Base-by-base conservation (phyloP, 441 rosid species). In the Sinapis alba region DNA sequence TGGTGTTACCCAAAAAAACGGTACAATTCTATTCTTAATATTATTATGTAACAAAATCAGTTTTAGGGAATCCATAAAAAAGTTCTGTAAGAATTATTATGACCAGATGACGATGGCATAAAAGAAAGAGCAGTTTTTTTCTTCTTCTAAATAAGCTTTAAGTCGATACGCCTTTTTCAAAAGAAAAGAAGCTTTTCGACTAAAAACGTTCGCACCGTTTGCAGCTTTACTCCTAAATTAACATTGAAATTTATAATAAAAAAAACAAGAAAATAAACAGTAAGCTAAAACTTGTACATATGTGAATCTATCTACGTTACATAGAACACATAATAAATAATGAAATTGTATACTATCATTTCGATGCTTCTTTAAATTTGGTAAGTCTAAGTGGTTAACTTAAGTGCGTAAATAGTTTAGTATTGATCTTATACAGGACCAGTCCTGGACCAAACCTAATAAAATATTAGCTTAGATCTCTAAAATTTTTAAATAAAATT, bases 171-270 rank as follows among this genome's bases (percentile, higher is more conserved):
- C 47, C 47, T 41, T 41, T 41, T 0, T 41, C 13, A 16, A 13
- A 41, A 41, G 13, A 16, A 45, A 45, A 45, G 19, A 62, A 51
- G 20, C 74, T 54, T 69, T 75, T 69, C 26, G 27, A 62, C 41
- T n/a, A 10, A 68, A 62, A 24, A 61, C 58, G 36, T n/a, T 69
- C 1, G 6, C 74, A 62, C 38, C 47, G 51, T 75, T 61, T 51
- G 79, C 79, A 68, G 79, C 74, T 56, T 47, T 61, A 59, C 15
- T 28, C 15, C 16, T 18, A 68, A 68, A 60, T 28, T 1, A 57
- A 75, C 41, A 60, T 50, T 7, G 4, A 34, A 12, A 18, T 45
- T 11, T 32, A 16, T 20, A 12, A 8, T 24, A 18, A 32, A 7
- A 53, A 23, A 15, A 6, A 56, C 27, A 21, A 3, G 32, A 28